Base-by-base conservation (phyloP, 2,329 filamentous ascomycete genomes). In the Colletotrichum tropicicola region DNA sequence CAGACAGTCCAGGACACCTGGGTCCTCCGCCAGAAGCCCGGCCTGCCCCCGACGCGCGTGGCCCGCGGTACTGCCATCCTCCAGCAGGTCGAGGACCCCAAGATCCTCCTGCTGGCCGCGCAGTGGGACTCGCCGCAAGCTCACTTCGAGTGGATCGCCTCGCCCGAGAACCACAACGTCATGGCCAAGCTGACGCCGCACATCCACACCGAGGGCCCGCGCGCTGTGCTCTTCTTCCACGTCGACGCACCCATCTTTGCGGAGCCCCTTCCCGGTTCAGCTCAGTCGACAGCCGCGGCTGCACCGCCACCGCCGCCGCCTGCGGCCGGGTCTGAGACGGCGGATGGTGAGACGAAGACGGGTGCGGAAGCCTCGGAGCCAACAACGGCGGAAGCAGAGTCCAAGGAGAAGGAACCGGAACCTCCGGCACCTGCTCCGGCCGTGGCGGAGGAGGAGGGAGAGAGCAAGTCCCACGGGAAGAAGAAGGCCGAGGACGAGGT, bases 131-230 rank as follows among this genome's bases (percentile, higher is more conserved):
- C 78, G 0, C 74, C 76, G 19, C 76, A 74, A 13, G 77, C 76
- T 5, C 82, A 85, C 61, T 66, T 63, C 48, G 67, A 76, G 52
- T 86, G 83, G 82, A 78, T 83, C 51, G 71, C 73, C 45, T 80
- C 78, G 53, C 67, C 73, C 3, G 79, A 79, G 30, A 84, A 85
- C 69, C 65, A 74, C 52, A 53, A 64, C 5, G 70, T 74, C 56
- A 79, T 81, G 66, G 71, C 69, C 17, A 69, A 71, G 23, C 68
- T 84, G 10, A 66, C 62, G 23, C 59, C 67, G 4, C 76, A 78
- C 56, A 73, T 82, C 37, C 71, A 73, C 6, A 71, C 76, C 5
- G 62, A 70, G 41, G 76, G 73, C 2, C 68, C 71, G 12, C 62
- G 69, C 30, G 68, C 73, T 27, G 71, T 81, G n/a, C 52, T 77